phyloP scores from a whole-genome alignment of 305 asterid genomes.

The Fraxinus floribunda region DNA sequence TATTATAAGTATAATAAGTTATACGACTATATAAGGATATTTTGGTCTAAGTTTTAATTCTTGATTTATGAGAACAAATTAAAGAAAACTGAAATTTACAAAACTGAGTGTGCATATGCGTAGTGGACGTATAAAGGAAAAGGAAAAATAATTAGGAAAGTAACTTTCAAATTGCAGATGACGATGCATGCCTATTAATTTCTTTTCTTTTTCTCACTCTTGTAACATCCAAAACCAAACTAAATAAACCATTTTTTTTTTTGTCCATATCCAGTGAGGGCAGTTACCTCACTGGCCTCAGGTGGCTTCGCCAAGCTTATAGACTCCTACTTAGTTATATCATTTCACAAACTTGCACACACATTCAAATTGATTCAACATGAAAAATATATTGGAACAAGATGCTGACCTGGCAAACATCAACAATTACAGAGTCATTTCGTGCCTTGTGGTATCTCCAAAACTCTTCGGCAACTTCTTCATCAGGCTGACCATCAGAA shows the following conservation, averaged over 20 bases:
- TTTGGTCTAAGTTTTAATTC: background rate
- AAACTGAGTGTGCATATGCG: background rate
- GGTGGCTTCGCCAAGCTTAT: background rate
- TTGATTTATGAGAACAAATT: background rate
- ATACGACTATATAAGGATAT: background rate
- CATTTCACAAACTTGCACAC: background rate
- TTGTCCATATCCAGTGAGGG: background rate
- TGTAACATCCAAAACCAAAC: background rate
- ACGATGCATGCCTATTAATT: background rate
- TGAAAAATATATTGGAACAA: constrained; percentile 6
- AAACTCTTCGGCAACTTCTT: constrained; percentile 83
- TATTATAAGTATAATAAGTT: background rate
- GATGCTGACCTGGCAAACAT: constrained; percentile 76
- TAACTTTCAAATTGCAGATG: background rate
- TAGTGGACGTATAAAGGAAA: background rate
- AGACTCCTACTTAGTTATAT: background rate
- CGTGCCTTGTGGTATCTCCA: constrained; percentile 95
- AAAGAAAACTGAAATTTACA: background rate
- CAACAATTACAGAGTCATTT: constrained; percentile 88
- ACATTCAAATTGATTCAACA: background rate
- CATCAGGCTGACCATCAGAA: constrained; percentile 74
- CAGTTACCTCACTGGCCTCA: background rate
- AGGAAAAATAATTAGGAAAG: background rate
- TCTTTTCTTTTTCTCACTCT: background rate
- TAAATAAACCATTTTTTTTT: background rate